Base-by-base conservation (phyloP, 2,329 filamentous ascomycete species). In the Sporothrix schenckii region DNA sequence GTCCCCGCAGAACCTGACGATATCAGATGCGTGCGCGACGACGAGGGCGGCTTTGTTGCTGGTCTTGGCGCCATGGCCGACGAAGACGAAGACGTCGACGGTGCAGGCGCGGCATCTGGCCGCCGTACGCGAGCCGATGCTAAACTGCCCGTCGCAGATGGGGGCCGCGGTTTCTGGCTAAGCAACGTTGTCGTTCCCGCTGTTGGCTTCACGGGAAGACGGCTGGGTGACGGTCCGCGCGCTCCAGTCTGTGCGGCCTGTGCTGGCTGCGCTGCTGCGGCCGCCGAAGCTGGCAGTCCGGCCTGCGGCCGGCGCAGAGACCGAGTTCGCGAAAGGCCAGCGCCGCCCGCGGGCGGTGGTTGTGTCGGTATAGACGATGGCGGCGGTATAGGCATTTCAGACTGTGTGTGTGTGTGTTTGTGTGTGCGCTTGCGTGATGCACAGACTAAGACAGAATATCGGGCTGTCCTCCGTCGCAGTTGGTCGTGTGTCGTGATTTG, bases 141-240 rank as follows among this genome's bases (percentile, higher is more conserved):
- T 13, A 67, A 27, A 47, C 69, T 44, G 24, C 61, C 47, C 13
- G 56, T n/a, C 19, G 56, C 30, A 7, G 56, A 61, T 6, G 68
- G 44, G 11, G 67, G 75, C 53, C 74, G 75, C 30, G 76, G 69
- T 14, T 75, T 75, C 69, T 69, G 76, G 6, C 53, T 39, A 13
- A 76, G 52, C n/a, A 75, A 54, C 16, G 74, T 53, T 0, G 76
- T 67, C 7, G 70, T 69, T 3, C 24, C 41, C 0, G 61, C 61
- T n/a, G 61, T 14, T 21, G 68, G 68, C 60, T 84, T 86, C 74
- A 83, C 76, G 52, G 84, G 84, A 44, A 87, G 78, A 52, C 84
- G 81, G 75, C 82, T 87, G 1, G 85, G 84, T 11, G 85, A 86
- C 21, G 74, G 75, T 74, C 77, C 81, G 70, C 81, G 79, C 34